A percentile compares a stretch with the other conserved stretches of the same genome.
phyloP scores from a whole-genome alignment of 2,329 filamentous ascomycete genomes.

The Aureobasidium lini region DNA sequence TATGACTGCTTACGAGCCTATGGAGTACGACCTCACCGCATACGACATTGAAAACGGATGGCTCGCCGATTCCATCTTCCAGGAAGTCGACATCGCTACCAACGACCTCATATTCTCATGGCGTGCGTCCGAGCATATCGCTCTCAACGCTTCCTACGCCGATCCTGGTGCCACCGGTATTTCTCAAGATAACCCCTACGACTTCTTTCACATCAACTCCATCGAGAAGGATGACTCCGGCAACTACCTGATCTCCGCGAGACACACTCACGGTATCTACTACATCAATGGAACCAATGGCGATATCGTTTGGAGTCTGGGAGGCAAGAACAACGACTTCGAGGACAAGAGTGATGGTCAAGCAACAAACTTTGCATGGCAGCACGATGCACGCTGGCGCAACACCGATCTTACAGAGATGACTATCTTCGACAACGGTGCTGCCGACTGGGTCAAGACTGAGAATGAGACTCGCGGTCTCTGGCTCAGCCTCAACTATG shows the following conservation, averaged over 20 bases:
- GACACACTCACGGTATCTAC: conserved; percentile 36
- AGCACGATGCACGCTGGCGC: conserved; percentile 46
- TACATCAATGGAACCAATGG: conserved; percentile 39
- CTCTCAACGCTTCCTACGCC: conserved; percentile 23
- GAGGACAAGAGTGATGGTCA: conserved; percentile 34
- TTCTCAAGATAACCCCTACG: conserved; percentile 28
- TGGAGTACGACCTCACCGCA: conserved; percentile 23
- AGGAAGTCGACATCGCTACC: conserved; percentile 37
- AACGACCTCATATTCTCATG: conserved; percentile 35
- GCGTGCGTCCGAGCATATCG: conserved; percentile 31
- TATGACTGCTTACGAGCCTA: conserved; percentile 36
- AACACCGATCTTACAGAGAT: conserved; percentile 14
- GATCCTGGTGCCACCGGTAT: conserved; percentile 34
- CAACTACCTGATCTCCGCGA: conserved; percentile 42
- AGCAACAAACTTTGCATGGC: conserved; percentile 43
- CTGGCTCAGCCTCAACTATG: conserved; percentile 20
- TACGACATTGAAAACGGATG: conserved; percentile 28
- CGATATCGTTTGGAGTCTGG: conserved; percentile 44
- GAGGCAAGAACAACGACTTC: conserved; percentile 40
- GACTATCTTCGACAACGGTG: conserved; percentile 20
- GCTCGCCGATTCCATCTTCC: conserved; percentile 38
- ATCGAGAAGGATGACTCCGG: conserved; percentile 42
- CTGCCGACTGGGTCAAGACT: conserved; percentile 15
- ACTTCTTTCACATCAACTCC: conserved; percentile 49
- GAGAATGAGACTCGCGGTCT: conserved; percentile 14